Conservation (phyloP, 768 basidiomycete genomes). For the Collybiopsis luxurians region DNA sequence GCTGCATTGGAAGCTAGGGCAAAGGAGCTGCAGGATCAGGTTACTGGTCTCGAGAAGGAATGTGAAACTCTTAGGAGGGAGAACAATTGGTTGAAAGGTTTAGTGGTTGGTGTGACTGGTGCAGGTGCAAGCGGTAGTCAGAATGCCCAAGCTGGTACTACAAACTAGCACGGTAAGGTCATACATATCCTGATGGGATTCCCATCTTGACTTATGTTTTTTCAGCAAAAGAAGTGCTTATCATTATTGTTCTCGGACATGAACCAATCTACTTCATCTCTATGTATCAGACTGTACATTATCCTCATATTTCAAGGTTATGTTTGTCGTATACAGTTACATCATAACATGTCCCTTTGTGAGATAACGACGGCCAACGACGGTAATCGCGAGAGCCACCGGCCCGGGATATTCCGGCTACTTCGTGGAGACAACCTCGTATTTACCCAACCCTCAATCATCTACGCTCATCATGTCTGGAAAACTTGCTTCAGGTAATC, state of each 20-base stretch:
- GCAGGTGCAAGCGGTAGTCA: conserved; percentile 33
- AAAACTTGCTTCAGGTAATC: conserved; percentile 56
- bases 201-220: not conserved
- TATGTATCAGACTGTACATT: not conserved
- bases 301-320: not conserved
- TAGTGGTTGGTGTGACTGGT: conserved; percentile 86
- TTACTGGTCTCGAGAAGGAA: conserved; percentile 84
- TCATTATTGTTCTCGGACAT: not conserved
- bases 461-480: conserved; percentile 50
- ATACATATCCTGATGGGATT: not conserved
- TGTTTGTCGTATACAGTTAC: too few relatives aligned
- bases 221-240: too few relatives aligned
- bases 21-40: conserved; percentile 82
- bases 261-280: not conserved
- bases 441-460: conserved; percentile 3
- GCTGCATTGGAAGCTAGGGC: conserved; percentile 81
- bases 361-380: too few relatives aligned
- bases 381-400: too few relatives aligned
- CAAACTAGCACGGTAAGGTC: not conserved
- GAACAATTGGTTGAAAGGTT: conserved; percentile 90
- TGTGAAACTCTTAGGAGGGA: conserved; percentile 86
- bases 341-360: too few relatives aligned
- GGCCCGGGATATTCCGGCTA: not conserved
- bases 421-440: not conserved
- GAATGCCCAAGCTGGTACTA: not conserved